These are phyloP conservation scores for Silene latifolia DNA, from an alignment of 148 eudicot genomes.

Conservation along the genomic window DNA sequence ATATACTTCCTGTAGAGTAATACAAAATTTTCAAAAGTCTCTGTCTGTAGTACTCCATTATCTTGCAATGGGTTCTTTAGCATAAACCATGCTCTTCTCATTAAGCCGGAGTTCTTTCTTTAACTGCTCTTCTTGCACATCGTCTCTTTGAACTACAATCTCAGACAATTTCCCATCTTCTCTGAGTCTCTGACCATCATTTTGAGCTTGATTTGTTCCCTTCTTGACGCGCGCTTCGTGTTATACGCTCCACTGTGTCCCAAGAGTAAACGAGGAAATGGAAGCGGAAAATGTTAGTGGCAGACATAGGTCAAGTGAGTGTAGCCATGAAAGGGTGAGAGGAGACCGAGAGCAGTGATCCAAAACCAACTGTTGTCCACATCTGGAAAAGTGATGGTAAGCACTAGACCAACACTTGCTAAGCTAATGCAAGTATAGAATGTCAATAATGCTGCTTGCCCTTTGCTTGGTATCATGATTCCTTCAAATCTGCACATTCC, in stretches of 20 bases:
- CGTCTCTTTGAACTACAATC: slow-evolving; percentile 84
- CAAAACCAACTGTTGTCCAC: slow-evolving; percentile 84
- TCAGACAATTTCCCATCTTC: slow-evolving; percentile 66
- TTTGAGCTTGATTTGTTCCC: slow-evolving; percentile 87
- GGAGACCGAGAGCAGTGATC: slow-evolving; percentile 55
- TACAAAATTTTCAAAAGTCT: slow-evolving; percentile 5
- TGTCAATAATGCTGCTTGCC: slow-evolving; percentile 88
- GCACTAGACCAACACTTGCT: slow-evolving; percentile 89
- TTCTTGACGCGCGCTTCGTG: slow-evolving; percentile 79
- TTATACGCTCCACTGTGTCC: slow-evolving; percentile 69
- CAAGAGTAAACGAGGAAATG: background rate
- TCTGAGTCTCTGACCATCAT: slow-evolving; percentile 85
- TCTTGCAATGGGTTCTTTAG: slow-evolving; percentile 78
- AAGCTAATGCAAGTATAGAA: slow-evolving; percentile 95
- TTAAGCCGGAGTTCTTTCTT: slow-evolving; percentile 72
- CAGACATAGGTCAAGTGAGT: background rate
- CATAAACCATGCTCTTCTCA: slow-evolving; percentile 97
- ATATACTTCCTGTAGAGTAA: background rate
- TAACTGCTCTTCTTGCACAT: slow-evolving; percentile 76
- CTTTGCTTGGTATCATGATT: slow-evolving; percentile 84
- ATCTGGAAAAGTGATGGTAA: slow-evolving; percentile 76
- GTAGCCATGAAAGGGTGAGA: background rate
- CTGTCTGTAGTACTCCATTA: slow-evolving; percentile 10
- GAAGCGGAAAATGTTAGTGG: background rate
- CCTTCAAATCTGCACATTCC: slow-evolving; percentile 67